A percentile compares a stretch with the other conserved stretches of the same genome.
phyloP scores from a whole-genome alignment of 805 yeast genomes.

The Pichia paraexigua region DNA sequence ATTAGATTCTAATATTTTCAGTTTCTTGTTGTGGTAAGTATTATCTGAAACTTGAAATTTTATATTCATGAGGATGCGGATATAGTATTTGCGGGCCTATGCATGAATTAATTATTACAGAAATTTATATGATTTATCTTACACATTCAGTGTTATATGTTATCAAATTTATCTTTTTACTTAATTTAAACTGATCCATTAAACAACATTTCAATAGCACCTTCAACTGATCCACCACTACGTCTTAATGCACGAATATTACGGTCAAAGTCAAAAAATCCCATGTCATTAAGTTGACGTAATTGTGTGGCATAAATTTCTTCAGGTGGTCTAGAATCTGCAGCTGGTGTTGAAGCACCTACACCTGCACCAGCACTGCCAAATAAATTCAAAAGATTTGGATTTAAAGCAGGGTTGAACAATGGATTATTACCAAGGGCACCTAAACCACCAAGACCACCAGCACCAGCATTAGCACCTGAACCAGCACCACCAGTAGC shows the following conservation, averaged over 20 bases:
- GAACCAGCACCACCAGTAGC: constrained; percentile 20
- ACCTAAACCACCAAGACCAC: constrained; percentile 11
- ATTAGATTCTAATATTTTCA: no score
- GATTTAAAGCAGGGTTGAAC: constrained; percentile 39
- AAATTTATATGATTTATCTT: background rate
- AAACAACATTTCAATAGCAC: constrained; percentile 83
- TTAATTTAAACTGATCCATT: constrained; percentile 42
- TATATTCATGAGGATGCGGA: background rate
- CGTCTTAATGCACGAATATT: constrained; percentile 89
- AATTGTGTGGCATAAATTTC: constrained; percentile 65
- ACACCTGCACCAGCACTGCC: constrained; percentile 42
- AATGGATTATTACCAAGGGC: constrained; percentile 18
- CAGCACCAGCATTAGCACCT: constrained; percentile 19
- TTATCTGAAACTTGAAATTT: background rate
- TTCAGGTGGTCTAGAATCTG: constrained; percentile 72
- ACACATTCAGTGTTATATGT: background rate
- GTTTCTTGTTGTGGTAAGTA: background rate
- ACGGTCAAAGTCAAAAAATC: constrained; percentile 85
- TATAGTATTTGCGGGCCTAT: background rate
- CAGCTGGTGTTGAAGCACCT: constrained; percentile 51
- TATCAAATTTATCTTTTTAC: background rate
- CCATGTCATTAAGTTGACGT: constrained; percentile 74
- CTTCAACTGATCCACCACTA: constrained; percentile 95
- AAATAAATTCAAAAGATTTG: constrained; percentile 38
- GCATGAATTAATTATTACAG: background rate